Conservation (phyloP, 2,329 filamentous ascomycete genomes). For the Thielaviopsis euricoi region DNA sequence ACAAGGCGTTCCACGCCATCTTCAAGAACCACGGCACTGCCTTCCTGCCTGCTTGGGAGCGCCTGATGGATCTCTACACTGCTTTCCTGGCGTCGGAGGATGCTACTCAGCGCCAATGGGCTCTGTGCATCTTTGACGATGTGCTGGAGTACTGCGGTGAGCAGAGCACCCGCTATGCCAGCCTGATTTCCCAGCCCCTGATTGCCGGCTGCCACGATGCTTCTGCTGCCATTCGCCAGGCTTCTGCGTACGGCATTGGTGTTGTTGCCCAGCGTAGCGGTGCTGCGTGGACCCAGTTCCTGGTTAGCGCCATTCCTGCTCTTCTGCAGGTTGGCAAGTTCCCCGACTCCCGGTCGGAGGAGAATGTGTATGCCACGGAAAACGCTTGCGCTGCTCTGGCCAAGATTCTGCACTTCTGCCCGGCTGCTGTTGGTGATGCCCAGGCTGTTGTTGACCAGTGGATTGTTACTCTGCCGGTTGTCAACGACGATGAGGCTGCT, state of each 20-base stretch:
- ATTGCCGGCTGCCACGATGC: slow-evolving; percentile 72
- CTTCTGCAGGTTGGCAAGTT: slow-evolving; percentile 75
- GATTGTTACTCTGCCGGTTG: slow-evolving; percentile 80
- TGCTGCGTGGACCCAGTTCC: slow-evolving; percentile 71
- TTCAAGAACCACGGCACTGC: slow-evolving; percentile 86
- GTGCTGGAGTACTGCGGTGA: slow-evolving; percentile 92
- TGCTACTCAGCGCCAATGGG: slow-evolving; percentile 91
- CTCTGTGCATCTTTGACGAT: slow-evolving; percentile 97
- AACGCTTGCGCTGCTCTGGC: slow-evolving; percentile 94
- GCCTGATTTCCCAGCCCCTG: slow-evolving; percentile 74
- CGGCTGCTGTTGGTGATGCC: slow-evolving; percentile 55
- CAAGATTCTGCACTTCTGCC: slow-evolving; percentile 88
- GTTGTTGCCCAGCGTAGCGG: slow-evolving; percentile 90
- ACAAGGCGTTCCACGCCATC: slow-evolving; percentile 97
- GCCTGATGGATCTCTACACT: slow-evolving; percentile 70
- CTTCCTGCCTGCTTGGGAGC: slow-evolving; percentile 81
- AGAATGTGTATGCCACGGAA: slow-evolving; percentile 93
- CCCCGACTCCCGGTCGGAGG: slow-evolving; percentile 69
- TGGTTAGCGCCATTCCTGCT: slow-evolving; percentile 60
- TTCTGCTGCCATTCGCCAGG: slow-evolving; percentile 84
- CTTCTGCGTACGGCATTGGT: slow-evolving; percentile 87
- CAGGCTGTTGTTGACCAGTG: slow-evolving; percentile 68
- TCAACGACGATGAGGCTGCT: slow-evolving; percentile 92
- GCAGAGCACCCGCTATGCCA: slow-evolving; percentile 72
- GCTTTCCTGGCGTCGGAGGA: slow-evolving; percentile 67